Evolutionary conservation across 805 yeast genomes (phyloP).

Genomic region (Jamesozyma rosinii): DNA sequence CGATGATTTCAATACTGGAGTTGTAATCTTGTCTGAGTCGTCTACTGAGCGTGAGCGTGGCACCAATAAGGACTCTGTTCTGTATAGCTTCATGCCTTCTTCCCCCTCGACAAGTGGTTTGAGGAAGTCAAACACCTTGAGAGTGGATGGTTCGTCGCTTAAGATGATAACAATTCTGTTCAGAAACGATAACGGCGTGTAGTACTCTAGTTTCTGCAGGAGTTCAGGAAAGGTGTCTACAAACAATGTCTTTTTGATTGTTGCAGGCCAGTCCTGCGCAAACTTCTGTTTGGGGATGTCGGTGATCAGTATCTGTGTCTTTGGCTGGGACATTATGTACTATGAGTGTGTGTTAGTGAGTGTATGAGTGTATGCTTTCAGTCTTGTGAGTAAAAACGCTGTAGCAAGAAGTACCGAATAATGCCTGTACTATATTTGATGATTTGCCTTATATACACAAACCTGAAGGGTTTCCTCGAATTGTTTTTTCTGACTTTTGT

Average conservation of each 20-base stretch:
- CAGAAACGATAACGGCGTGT: conserved; percentile 34
- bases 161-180: conserved; percentile 37
- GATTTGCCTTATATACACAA: no score
- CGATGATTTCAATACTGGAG: not conserved
- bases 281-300: conserved; percentile 23
- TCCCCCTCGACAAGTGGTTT: conserved; percentile 7
- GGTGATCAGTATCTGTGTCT: conserved; percentile 28
- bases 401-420: no score
- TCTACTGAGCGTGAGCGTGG: conserved; percentile 12
- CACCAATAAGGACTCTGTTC: conserved; percentile 30
- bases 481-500: no score
- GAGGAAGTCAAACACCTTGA: conserved; percentile 16
- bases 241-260: conserved; percentile 19
- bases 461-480: no score
- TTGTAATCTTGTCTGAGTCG: conserved; percentile 2
- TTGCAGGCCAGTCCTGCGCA: conserved; percentile 20
- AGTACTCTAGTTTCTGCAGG: conserved; percentile 20
- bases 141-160: conserved; percentile 22
- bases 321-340: conserved; percentile 3
- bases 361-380: not conserved
- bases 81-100: conserved; percentile 17
- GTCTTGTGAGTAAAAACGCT: no score
- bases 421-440: no score
- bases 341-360: not conserved
- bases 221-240: conserved; percentile 18